Conservation (phyloP, 2,329 filamentous ascomycete species). For the Laburnicola sp. region DNA sequence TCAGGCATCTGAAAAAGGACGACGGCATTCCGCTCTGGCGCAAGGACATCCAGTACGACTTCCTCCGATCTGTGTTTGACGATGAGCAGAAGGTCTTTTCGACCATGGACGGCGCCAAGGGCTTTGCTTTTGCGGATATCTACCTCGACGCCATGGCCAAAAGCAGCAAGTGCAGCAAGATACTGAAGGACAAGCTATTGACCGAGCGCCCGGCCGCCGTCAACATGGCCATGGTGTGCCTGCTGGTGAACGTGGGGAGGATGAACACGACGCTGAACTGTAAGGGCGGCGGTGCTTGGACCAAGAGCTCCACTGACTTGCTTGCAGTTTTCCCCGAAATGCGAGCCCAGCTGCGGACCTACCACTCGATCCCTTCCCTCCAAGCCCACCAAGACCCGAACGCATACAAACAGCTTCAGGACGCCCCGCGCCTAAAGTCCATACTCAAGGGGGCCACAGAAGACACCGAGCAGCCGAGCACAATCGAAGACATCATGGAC, state of each 20-base stretch:
- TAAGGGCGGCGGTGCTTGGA: slow-evolving; percentile 51
- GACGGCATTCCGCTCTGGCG: slow-evolving; percentile 86
- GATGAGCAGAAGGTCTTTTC: slow-evolving; percentile 79
- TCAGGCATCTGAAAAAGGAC: slow-evolving; percentile 83
- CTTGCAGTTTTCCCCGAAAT: slow-evolving; percentile 92
- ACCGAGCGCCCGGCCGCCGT: slow-evolving; percentile 90
- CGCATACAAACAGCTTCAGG: slow-evolving; percentile 96
- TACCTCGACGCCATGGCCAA: slow-evolving; percentile 99
- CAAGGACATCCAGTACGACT: slow-evolving; percentile 86
- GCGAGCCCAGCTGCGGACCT: slow-evolving; percentile 95
- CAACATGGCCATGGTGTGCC: slow-evolving; percentile 98
- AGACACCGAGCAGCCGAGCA: slow-evolving; percentile 80
- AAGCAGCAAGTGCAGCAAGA: slow-evolving; percentile 99
- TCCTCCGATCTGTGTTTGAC: slow-evolving; percentile 78
- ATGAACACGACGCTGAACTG: slow-evolving; percentile 99
- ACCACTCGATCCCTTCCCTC: slow-evolving; percentile 94
- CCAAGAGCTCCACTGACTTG: slow-evolving; percentile 18
- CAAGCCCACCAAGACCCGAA: slow-evolving; percentile 94
- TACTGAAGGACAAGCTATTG: slow-evolving; percentile 92
- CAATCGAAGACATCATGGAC: slow-evolving; percentile 78
- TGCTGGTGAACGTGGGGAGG: slow-evolving; percentile 92
- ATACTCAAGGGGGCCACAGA: slow-evolving; percentile 97
- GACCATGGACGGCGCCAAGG: slow-evolving; percentile 80
- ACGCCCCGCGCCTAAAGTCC: slow-evolving; percentile 92
- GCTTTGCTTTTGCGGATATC: slow-evolving; percentile 81